Conservation (phyloP, 2,329 filamentous ascomycete genomes). For the Aspergillus alliaceus region DNA sequence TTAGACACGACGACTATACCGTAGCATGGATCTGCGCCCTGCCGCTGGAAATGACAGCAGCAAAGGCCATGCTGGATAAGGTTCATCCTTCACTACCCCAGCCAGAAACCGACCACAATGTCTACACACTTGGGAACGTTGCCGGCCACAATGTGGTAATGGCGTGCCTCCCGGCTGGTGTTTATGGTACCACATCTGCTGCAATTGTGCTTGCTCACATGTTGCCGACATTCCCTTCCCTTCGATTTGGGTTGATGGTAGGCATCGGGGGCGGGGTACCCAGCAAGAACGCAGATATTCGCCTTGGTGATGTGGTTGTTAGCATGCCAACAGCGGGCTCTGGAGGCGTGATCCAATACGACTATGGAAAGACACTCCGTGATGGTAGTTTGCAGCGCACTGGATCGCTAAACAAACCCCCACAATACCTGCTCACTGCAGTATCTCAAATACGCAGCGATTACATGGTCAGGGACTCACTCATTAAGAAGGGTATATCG, state of each 20-base stretch:
- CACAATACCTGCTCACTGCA: conserved; percentile 15
- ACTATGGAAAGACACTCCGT: conserved; percentile 21
- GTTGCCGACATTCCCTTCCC: conserved; percentile 21
- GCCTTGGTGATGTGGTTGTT: too few relatives aligned
- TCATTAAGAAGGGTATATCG: background rate
- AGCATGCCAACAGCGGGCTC: too few relatives aligned
- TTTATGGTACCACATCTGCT: conserved; percentile 23
- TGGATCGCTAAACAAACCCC: conserved; percentile 16
- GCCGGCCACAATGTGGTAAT: conserved; percentile 25
- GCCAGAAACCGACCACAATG: too few relatives aligned
- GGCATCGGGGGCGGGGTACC: too few relatives aligned
- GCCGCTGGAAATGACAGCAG: conserved; percentile 27
- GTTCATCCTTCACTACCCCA: too few relatives aligned
- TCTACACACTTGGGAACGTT: conserved; percentile 22
- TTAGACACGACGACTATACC: conserved; percentile 20
- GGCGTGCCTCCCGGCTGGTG: conserved; percentile 19
- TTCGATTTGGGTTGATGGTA: conserved; percentile 20
- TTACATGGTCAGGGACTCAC: background rate
- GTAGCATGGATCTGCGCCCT: conserved; percentile 13
- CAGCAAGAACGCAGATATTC: too few relatives aligned
- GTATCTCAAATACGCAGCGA: conserved; percentile 9
- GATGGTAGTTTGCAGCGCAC: conserved; percentile 21
- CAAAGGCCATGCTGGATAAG: conserved; percentile 30
- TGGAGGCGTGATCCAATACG: too few relatives aligned
- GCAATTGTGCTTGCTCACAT: conserved; percentile 23